Conservation (phyloP, 2,329 filamentous ascomycete genomes). For the Lanzia echinophila region DNA sequence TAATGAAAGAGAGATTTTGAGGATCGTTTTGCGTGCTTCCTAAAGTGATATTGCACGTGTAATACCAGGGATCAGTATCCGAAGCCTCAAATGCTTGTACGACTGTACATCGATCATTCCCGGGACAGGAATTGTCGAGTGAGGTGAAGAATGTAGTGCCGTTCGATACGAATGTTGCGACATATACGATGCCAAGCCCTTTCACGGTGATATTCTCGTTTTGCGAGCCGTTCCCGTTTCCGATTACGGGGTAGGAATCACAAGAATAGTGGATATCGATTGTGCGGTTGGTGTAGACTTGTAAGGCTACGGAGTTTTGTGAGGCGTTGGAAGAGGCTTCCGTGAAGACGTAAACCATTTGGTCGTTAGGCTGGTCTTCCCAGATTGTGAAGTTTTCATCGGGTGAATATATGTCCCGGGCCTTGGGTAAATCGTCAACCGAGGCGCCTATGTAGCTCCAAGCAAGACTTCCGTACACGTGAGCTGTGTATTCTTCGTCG, state of each 20-base stretch:
- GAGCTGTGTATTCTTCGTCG: conserved; percentile 39
- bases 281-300: conserved; percentile 31
- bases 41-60: conserved; percentile 36
- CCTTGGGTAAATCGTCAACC: background rate
- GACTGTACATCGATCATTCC: conserved; percentile 18
- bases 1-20: conserved; percentile 25
- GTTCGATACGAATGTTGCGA: conserved; percentile 25
- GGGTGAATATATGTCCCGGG: background rate
- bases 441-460: conserved; percentile 26
- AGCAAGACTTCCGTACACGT: conserved; percentile 36
- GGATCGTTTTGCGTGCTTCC: conserved; percentile 31
- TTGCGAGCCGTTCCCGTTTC: conserved; percentile 29
- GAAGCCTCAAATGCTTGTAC: conserved; percentile 37
- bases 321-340: conserved; percentile 23
- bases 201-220: conserved; percentile 26
- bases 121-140: conserved; percentile 14
- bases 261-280: conserved; percentile 30
- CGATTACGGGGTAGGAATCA: conserved; percentile 27
- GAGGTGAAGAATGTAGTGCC: conserved; percentile 36
- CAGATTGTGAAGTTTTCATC: background rate
- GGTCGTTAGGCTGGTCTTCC: background rate
- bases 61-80: conserved; percentile 34
- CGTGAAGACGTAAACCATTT: conserved; percentile 27
- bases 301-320: conserved; percentile 13
- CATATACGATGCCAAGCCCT: conserved; percentile 18